Evolutionary conservation across 2,329 filamentous ascomycete genomes (phyloP).

Genomic region (Diaporthe sp.): DNA sequence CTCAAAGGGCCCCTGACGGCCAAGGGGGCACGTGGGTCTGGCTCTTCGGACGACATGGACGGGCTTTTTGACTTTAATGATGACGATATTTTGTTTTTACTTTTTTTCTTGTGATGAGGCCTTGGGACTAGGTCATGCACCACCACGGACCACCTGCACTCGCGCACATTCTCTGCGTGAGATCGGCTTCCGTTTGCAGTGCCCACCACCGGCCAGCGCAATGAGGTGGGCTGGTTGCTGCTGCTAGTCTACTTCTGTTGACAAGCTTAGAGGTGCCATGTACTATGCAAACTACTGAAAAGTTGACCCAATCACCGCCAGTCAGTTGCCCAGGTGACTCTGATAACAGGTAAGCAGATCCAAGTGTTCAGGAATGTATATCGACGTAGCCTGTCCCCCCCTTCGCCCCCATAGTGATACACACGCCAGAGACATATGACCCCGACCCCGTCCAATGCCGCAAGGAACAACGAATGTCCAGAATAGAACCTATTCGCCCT

Average conservation of each 20-base stretch:
- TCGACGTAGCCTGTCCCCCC: neutral
- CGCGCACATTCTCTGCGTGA: neutral
- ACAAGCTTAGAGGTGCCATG: neutral
- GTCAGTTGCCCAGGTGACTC: conserved; percentile 22
- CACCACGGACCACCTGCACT: conserved; percentile 12
- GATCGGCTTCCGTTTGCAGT: conserved; percentile 4
- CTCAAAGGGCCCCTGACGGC: conserved; percentile 20
- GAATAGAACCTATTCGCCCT: conserved; percentile 9
- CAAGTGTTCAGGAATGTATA: conserved; percentile 8
- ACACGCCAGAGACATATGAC: conserved; percentile 7
- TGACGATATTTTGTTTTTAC: neutral
- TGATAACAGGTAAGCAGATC: neutral
- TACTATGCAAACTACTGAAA: neutral
- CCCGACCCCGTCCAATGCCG: neutral
- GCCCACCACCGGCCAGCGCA: neutral
- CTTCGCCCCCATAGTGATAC: neutral
- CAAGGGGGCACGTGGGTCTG: conserved; percentile 29
- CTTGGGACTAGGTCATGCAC: conserved; percentile 11
- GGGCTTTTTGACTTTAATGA: neutral
- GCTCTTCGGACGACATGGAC: conserved; percentile 7
- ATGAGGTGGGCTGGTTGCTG: neutral
- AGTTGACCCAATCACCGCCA: neutral
- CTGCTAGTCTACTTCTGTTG: conserved; percentile 2
- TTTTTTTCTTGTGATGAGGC: neutral
- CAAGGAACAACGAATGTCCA: conserved; percentile 12